Evolutionary conservation across 164 flowering plant species (phyloP), one percentile per base, ranked within the genome.

Genomic region (Annona cherimola): DNA sequence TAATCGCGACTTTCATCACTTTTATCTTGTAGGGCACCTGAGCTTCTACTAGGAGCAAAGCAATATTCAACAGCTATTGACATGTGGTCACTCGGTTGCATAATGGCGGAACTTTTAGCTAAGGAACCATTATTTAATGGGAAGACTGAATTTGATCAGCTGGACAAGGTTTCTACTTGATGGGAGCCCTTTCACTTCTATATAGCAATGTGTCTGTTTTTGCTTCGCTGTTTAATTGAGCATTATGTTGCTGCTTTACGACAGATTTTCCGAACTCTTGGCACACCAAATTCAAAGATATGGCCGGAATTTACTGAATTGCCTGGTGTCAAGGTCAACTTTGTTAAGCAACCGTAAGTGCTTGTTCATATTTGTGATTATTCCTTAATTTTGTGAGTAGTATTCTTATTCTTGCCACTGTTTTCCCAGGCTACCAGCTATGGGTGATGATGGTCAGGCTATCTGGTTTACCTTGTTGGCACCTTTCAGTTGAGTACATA

Each of bases 31-130:
- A 90, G 96, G 81, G 94, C 97, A 43, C 97, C 97, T 73, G 94
- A 91, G 79, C 86, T 91, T 71, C 79, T 91, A 18, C 78, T 89
- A 41, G 91, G 90, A 50, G 76, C 83, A 57, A 84, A 85, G 75
- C 77, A 87, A 71, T 91, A 91, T 77, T 91, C 97, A 39, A 89
- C 90, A 14, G 92, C 91, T 2, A 77, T 91, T 76, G 97, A 91
- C 79, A 88, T 91, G 94, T 91, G 97, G 97, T 91, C 97, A 0
- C 76, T 91, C 19, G 97, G 97, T 41, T 91, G 97, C 69, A 88
- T 91, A 68, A 89, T 91, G 94, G 97, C 92, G 42, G 97, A 91
- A 73, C 71, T 91, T 54, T 74, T 91, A 70, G 46, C 82, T 16
- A 86, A 81, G 69, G 83, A 86, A 57, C 88, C 94, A 14, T 70